phyloP scores from a whole-genome alignment of 2,329 filamentous ascomycete genomes.

The Aspergillus tamarii region DNA sequence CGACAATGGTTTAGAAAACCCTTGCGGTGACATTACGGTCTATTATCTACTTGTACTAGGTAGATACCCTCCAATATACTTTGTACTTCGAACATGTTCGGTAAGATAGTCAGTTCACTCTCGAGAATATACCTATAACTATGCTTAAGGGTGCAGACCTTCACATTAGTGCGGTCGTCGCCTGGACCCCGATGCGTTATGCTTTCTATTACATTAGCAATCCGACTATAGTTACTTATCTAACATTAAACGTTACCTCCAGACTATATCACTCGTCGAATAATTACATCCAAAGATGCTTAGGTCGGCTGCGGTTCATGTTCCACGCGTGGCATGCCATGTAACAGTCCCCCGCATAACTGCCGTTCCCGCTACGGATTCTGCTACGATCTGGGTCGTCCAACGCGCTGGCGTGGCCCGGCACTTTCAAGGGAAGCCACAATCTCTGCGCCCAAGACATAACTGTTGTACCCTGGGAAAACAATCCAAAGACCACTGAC shows the following conservation, averaged over 20 bases:
- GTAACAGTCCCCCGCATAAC: neutral
- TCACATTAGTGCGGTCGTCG: neutral
- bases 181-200: neutral
- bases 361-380: neutral
- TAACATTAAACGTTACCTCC: neutral
- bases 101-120: neutral
- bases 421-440: slow-evolving; percentile 57
- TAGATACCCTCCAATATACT: neutral
- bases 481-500: slow-evolving; percentile 65
- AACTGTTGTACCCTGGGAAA: slow-evolving; percentile 65
- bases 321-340: neutral
- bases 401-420: slow-evolving; percentile 28
- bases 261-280: neutral
- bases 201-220: neutral
- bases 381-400: slow-evolving; percentile 35
- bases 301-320: neutral
- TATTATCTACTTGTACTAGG: neutral
- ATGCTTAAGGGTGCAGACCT: neutral
- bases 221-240: neutral
- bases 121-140: neutral
- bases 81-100: neutral
- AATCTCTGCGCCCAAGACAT: slow-evolving; percentile 64
- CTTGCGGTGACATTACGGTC: neutral
- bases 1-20: neutral
- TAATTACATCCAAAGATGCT: neutral